Evolutionary conservation across 345 rosid genomes (phyloP), one percentile per base, ranked within the genome.

Genomic region (Citrus inodora): DNA sequence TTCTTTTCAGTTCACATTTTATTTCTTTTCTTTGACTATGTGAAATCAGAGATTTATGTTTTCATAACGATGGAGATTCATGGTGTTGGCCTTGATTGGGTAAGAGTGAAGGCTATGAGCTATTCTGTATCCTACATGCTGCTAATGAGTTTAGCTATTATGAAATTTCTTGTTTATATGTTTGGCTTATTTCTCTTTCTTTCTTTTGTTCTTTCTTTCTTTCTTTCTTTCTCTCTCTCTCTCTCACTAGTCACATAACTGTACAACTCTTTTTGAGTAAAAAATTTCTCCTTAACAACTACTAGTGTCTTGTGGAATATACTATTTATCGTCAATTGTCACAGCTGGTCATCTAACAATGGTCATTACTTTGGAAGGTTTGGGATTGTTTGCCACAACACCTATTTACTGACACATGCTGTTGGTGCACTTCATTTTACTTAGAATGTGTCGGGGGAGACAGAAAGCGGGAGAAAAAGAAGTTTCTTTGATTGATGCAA

Each of bases 11-110:
- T 56, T 77, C 25, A 56, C 42, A 64, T 66, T 65, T 67, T 78
- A 59, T 79, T 82, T 82, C 75, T 72, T 70, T 87, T 87, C 94
- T 91, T 89, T 90, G 81, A 89, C 97, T 76, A 73, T 25, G 76
- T 48, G 70, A 68, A 75, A 78, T 75, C 89, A 84, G 92, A 89
- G 81, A 86, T 85, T 82, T 83, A 80, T 87, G 89, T 86, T 80
- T 81, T 63, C 85, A 82, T 82, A 79, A 83, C 67, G 62, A 40
- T 87, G 89, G 89, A 84, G 84, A 84, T 82, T 86, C 90, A 73
- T 83, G 91, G 81, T 80, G 79, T 81, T 84, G 87, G 82, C 82
- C 73, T 80, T 80, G 83, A 78, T 84, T 72, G 63, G 82, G 80
- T 80, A 84, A 87, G 88, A 84, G 87, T 80, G 70, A 78, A 76